Conservation (phyloP, 352 stramenopile genomes). For the Pythium scleroteichum region DNA sequence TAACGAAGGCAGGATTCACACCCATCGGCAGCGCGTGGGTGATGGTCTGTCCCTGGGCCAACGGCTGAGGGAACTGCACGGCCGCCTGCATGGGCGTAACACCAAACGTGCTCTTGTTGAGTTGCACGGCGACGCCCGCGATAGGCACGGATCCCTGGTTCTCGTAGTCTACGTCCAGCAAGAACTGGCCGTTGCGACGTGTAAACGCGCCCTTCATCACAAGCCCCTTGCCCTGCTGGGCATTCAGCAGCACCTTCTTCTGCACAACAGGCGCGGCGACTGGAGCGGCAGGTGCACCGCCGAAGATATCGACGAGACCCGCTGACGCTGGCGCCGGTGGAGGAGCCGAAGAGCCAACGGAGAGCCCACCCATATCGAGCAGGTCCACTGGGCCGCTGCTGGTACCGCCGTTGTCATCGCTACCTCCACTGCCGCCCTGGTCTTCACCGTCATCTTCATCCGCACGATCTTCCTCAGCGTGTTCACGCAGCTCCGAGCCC, state of each 20-base stretch:
- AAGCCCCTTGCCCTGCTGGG: conserved; percentile 87
- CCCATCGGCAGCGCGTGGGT: conserved; percentile 76
- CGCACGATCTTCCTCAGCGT: conserved; percentile 58
- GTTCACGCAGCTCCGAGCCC: conserved; percentile 70
- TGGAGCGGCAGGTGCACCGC: conserved; percentile 34
- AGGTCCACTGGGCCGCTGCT: conserved; percentile 53
- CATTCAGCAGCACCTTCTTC: conserved; percentile 77
- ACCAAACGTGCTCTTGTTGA: conserved; percentile 98
- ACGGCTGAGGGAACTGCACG: conserved; percentile 72
- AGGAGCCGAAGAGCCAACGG: conserved; percentile 50
- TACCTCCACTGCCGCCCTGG: conserved; percentile 59
- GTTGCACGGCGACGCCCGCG: conserved; percentile 91
- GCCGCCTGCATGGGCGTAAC: conserved; percentile 93
- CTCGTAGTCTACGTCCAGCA: conserved; percentile 80
- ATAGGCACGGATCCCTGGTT: conserved; percentile 92
- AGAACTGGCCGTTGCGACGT: conserved; percentile 59
- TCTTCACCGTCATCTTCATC: conserved; percentile 56
- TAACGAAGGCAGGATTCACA: conserved; percentile 81
- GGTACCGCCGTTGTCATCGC: conserved; percentile 24
- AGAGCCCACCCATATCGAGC: conserved; percentile 87
- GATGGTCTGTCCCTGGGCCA: conserved; percentile 72
- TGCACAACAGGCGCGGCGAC: conserved; percentile 33
- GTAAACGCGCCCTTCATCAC: conserved; percentile 85
- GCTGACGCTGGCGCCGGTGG: conserved; percentile 38
- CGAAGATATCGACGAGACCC: conserved; percentile 86